A percentile compares a stretch with the other conserved stretches of the same genome.
Conservation (phyloP, 805 yeast genomes). For the Phaffomyces antillensis region DNA sequence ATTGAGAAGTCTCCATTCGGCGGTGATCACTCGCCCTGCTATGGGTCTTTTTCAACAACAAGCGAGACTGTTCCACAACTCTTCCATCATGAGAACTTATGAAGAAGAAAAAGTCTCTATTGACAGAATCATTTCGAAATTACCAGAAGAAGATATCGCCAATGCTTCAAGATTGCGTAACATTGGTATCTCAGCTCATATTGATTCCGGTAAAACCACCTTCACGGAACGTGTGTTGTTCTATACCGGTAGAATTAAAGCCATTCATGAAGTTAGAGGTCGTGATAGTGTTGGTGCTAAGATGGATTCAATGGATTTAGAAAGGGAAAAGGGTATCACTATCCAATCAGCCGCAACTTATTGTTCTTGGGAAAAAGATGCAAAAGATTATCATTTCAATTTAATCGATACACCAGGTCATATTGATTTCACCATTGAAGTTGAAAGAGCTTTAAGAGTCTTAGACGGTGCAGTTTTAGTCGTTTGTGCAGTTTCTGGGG, state of each 20-base stretch:
- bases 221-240: slow-evolving; percentile 95
- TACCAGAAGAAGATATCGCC: slow-evolving; percentile 45
- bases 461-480: slow-evolving; percentile 97
- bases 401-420: slow-evolving; percentile 98
- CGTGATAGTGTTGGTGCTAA: slow-evolving; percentile 97
- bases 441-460: slow-evolving; percentile 96
- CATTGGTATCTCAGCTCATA: slow-evolving; percentile 96
- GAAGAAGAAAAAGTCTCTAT: slow-evolving; percentile 69
- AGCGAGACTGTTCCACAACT: slow-evolving; percentile 28
- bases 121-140: slow-evolving; percentile 44
- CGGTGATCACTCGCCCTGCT: background rate
- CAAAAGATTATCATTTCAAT: slow-evolving; percentile 73
- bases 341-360: slow-evolving; percentile 98
- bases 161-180: slow-evolving; percentile 67
- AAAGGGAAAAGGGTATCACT: slow-evolving; percentile 97
- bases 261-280: slow-evolving; percentile 95
- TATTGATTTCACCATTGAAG: slow-evolving; percentile 97
- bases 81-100: slow-evolving; percentile 34
- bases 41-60: background rate
- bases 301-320: slow-evolving; percentile 99
- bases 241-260: slow-evolving; percentile 95
- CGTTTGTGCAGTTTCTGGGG: slow-evolving; percentile 98
- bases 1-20: slow-evolving; percentile 7
- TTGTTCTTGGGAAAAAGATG: slow-evolving; percentile 87
- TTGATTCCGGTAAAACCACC: slow-evolving; percentile 96